These are phyloP conservation scores for Yarrowia sp. DNA, from an alignment of 805 yeast species.

Conservation along the genomic window DNA sequence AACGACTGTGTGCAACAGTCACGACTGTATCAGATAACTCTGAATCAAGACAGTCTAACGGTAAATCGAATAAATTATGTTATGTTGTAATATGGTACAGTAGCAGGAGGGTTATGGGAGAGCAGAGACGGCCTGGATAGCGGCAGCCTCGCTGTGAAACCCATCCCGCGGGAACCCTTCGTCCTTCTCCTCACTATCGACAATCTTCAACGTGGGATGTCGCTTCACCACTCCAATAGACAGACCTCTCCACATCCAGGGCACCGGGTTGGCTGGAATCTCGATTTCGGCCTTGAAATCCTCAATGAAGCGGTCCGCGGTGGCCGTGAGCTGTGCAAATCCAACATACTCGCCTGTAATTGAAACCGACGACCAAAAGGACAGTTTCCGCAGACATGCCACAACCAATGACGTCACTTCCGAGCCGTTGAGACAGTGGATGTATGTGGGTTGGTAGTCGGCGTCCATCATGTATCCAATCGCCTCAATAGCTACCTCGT, in stretches of 20 bases:
- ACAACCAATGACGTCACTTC: conserved; percentile 78
- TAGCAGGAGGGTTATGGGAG: background rate
- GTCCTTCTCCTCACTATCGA: conserved; percentile 16
- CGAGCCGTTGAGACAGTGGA: conserved; percentile 89
- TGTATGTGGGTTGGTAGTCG: conserved; percentile 63
- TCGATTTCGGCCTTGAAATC: conserved; percentile 64
- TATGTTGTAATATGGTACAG: background rate
- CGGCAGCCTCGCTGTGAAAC: conserved; percentile 1
- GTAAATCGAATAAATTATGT: background rate
- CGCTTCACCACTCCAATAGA: conserved; percentile 52
- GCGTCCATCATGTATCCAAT: conserved; percentile 58
- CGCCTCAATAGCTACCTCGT: conserved; percentile 55
- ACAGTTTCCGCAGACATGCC: conserved; percentile 79
- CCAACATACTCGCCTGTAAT: conserved; percentile 80
- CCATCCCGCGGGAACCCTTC: background rate
- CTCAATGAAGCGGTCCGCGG: conserved; percentile 81
- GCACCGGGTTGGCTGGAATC: conserved; percentile 51
- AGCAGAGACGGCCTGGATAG: background rate
- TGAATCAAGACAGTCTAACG: background rate
- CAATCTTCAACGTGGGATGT: conserved; percentile 46
- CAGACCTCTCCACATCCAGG: conserved; percentile 67
- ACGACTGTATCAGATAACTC: background rate
- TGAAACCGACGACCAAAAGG: conserved; percentile 85
- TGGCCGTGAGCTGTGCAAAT: conserved; percentile 72
- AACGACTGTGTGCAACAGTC: background rate